Percentiles rank a stretch among this genome's conserved stretches.
Conservation (phyloP, 1,284 basidiomycete genomes). For the Papiliotrema nemorosa region DNA sequence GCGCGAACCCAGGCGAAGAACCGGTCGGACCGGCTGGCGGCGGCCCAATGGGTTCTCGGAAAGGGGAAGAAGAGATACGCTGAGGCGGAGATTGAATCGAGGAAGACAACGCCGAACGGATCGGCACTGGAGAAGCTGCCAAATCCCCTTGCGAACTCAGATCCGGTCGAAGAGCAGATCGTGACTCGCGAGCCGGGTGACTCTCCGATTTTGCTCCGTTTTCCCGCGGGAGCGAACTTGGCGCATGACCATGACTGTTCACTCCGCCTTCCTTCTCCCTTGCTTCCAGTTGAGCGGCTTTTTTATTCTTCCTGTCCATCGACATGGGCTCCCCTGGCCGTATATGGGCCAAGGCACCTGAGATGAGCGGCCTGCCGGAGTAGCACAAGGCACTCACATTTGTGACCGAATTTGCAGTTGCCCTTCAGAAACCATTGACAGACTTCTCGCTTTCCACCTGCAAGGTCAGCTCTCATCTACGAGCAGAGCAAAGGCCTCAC, state of each 20-base stretch:
- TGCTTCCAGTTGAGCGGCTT: constrained; percentile 75
- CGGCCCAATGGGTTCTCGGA: constrained; percentile 45
- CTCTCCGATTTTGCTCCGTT: too few species aligned
- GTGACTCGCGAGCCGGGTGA: too few species aligned
- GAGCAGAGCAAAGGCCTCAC: neutral
- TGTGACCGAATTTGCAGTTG: constrained; percentile 97
- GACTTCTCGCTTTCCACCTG: constrained; percentile 75
- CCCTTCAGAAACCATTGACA: constrained; percentile 84
- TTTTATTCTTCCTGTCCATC: constrained; percentile 98
- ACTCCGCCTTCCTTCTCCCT: constrained; percentile 17
- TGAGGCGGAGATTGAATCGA: constrained; percentile 35
- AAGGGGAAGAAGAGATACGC: constrained; percentile 32
- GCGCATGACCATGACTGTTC: too few species aligned
- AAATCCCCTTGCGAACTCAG: constrained; percentile 5
- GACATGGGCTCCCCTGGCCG: constrained; percentile 87
- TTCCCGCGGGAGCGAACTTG: too few species aligned
- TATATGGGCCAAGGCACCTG: constrained; percentile 78
- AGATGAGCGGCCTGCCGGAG: constrained; percentile 1
- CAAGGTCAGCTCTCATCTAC: neutral
- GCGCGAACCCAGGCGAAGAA: constrained; percentile 43
- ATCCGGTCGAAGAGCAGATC: too few species aligned
- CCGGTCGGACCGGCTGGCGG: constrained; percentile 29
- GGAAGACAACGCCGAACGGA: constrained; percentile 38
- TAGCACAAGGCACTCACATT: constrained; percentile 56
- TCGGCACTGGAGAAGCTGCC: constrained; percentile 37